Evolutionary conservation across 768 basidiomycete genomes (phyloP), one percentile per base, ranked within the genome.

Genomic region (Tricholoma bakamatsutake): DNA sequence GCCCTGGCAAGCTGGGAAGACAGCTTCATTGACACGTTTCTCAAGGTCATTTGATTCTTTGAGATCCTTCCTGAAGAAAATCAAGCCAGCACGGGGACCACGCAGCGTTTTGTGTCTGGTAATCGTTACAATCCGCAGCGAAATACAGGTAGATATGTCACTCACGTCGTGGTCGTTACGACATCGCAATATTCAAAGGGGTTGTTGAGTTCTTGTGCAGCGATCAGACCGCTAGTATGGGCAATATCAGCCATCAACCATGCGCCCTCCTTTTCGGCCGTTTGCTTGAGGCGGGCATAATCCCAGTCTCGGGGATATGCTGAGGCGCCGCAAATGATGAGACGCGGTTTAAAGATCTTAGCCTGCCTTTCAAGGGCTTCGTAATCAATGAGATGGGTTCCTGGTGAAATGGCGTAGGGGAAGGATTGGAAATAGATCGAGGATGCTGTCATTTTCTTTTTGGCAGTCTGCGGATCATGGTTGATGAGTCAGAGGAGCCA

Each of bases 351-450:
- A 86, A 92, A 99, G 65, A 96, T 81, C 67, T 88, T 88, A 50
- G 95, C 95, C 70, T 96, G 93, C 58, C 82, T 77, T 51, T 84
- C 82, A 64, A 99, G 82, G 27, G 72, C 78, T 34, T 74, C 76
- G 72, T 98, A 98, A 77, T 98, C 95, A 63, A 99, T 84, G 61
- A 96, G 80, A 68, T 97, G 88, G 54, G 87, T 90, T 43, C 83
- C 73, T 48, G 89, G 86, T 66, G 87, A 82, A 56, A 95, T 85
- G 48, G 80, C 84, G 65, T 98, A 99, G 46, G 97, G 96, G 68
- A 97, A 80, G 35, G 97, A 97, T 70, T 98, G 95, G 88, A 98
- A 99, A 80, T 98, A 98, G 76, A 99, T 98, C 17, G 97, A 98
- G 21, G 96, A 98, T 34, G 97, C 93, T 33, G 97, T 98, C 87